phyloP scores from a whole-genome alignment of 2,329 filamentous ascomycete genomes.

The Penicillium sp. region DNA sequence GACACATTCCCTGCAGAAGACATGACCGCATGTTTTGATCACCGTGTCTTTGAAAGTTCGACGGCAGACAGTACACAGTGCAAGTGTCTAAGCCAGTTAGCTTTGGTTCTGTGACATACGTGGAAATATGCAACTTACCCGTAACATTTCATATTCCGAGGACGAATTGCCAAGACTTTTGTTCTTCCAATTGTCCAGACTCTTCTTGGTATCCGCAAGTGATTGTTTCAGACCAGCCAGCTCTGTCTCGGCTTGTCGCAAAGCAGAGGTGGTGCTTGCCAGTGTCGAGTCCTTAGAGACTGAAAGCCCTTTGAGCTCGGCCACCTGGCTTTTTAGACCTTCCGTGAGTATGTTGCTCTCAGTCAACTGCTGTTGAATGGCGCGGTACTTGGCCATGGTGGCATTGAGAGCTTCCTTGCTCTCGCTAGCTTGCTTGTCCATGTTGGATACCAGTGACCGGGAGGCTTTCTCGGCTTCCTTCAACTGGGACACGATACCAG shows the following conservation, averaged over 20 bases:
- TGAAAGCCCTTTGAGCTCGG: constrained; percentile 71
- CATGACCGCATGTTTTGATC: constrained; percentile 89
- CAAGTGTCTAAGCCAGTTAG: constrained; percentile 58
- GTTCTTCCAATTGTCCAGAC: constrained; percentile 79
- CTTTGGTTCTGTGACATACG: constrained; percentile 9
- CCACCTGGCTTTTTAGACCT: constrained; percentile 70
- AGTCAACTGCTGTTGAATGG: constrained; percentile 67
- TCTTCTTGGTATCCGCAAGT: constrained; percentile 75
- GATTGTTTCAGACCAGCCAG: constrained; percentile 75
- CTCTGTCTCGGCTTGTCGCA: constrained; percentile 65
- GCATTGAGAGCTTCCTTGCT: constrained; percentile 74
- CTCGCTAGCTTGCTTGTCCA: constrained; percentile 89
- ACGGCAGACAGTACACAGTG: constrained; percentile 88
- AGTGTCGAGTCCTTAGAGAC: constrained; percentile 72
- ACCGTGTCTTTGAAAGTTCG: constrained; percentile 91
- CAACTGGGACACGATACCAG: constrained; percentile 87
- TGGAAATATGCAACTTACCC: constrained; percentile 60
- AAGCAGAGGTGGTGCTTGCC: constrained; percentile 61
- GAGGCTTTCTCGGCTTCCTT: constrained; percentile 85
- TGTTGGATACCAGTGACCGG: constrained; percentile 71
- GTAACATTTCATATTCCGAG: constrained; percentile 78
- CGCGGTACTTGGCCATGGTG: constrained; percentile 69
- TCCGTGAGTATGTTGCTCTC: constrained; percentile 72
- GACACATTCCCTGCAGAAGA: constrained; percentile 89
- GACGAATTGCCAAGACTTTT: constrained; percentile 79